Evolutionary conservation across 805 yeast genomes (phyloP).

Genomic region (Maudiozyma serrabonitensis): DNA sequence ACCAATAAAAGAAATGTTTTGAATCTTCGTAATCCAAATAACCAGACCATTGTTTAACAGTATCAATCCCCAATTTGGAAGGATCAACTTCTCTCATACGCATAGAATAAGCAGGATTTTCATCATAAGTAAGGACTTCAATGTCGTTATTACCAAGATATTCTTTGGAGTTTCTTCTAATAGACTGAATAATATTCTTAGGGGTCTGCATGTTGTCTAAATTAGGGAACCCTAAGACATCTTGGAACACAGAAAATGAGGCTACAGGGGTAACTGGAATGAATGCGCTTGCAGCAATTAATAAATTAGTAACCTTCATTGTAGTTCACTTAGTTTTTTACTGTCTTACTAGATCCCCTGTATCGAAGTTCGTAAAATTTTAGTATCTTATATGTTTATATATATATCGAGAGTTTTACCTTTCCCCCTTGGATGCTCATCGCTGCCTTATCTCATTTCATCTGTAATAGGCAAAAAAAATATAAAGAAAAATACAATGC

Average conservation of each 20-base stretch:
- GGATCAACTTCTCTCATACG: conserved; percentile 23
- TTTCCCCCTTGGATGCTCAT: no score
- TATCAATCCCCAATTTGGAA: conserved; percentile 55
- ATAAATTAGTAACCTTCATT: neutral
- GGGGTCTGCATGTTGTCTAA: conserved; percentile 5
- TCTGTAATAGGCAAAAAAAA: no score
- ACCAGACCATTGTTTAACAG: conserved; percentile 73
- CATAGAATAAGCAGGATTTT: conserved; percentile 15
- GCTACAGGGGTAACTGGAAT: neutral
- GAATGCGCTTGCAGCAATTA: neutral
- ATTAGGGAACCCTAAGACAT: conserved; percentile 4
- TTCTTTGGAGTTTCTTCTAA: conserved; percentile 3
- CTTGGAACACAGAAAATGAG: conserved; percentile 6
- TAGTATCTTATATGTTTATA: neutral
- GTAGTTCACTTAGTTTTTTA: neutral
- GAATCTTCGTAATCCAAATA: conserved; percentile 69
- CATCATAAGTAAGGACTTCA: neutral
- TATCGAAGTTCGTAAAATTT: no score
- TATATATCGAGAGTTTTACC: no score
- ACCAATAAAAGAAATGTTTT: conserved; percentile 89
- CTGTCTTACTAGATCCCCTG: neutral
- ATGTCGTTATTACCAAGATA: neutral
- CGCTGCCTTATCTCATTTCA: no score
- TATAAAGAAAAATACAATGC: no score
- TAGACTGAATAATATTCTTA: conserved; percentile 5